phyloP scores from a whole-genome alignment of 1,284 basidiomycete species.

The Puccinia triticina region DNA sequence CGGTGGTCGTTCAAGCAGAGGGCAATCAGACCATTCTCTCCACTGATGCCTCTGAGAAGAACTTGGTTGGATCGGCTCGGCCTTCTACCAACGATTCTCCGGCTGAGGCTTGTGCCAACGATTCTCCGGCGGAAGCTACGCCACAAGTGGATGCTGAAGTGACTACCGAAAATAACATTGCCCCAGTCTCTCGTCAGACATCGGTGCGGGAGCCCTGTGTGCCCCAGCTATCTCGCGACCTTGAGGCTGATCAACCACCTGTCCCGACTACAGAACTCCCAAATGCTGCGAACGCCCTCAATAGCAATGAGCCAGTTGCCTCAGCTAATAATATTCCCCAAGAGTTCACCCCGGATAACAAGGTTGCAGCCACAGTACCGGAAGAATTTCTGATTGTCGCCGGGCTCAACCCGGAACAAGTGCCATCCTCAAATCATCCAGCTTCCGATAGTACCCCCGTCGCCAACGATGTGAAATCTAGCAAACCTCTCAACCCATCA shows the following conservation, averaged over 20 bases:
- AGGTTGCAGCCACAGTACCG: background rate
- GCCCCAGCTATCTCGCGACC: background rate
- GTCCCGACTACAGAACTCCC: background rate
- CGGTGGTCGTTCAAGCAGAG: background rate
- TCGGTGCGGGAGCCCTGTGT: background rate
- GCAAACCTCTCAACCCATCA: background rate
- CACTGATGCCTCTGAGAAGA: background rate
- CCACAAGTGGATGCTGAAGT: background rate
- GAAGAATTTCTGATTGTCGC: slow-evolving; percentile 2
- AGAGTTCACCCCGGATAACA: background rate
- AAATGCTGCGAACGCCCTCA: background rate
- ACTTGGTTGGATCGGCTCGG: background rate
- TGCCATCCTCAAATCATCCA: background rate
- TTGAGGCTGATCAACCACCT: background rate
- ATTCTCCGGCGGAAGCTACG: background rate
- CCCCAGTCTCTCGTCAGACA: background rate
- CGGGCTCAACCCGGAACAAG: slow-evolving; percentile 1
- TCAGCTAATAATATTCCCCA: background rate
- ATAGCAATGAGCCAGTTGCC: background rate
- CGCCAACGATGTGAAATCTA: background rate
- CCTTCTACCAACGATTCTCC: background rate
- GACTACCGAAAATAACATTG: background rate
- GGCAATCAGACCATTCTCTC: background rate
- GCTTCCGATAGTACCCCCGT: background rate
- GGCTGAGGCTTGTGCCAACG: background rate